These are phyloP conservation scores for Euptelea pleiosperma DNA, from an alignment of 164 flowering plant genomes.

Conservation along the genomic window DNA sequence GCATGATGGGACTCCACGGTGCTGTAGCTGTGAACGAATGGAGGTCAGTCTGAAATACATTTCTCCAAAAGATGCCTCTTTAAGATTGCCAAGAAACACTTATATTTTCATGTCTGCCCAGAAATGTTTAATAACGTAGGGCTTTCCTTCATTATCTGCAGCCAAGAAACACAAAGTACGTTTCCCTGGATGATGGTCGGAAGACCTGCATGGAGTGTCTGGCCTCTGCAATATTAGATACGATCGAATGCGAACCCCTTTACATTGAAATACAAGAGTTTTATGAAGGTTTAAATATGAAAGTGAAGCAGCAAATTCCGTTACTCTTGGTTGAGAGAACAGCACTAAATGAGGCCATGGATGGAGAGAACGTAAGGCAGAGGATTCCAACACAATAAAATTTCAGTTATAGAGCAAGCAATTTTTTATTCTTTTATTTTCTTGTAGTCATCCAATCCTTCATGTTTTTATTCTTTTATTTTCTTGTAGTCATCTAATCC, in stretches of 20 bases:
- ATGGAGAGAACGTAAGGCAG: slow-evolving; percentile 59
- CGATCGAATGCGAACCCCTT: slow-evolving; percentile 61
- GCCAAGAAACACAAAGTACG: slow-evolving; percentile 51
- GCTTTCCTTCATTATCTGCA: slow-evolving; percentile 25
- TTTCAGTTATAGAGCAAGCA: background rate
- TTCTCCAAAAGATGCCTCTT: background rate
- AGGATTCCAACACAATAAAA: too few relatives aligned
- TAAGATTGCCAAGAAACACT: background rate
- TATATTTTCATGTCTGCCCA: background rate
- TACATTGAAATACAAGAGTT: slow-evolving; percentile 56
- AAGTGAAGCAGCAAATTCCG: slow-evolving; percentile 66
- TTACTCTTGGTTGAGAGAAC: slow-evolving; percentile 71
- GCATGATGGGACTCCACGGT: slow-evolving; percentile 66
- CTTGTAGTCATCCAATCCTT: background rate
- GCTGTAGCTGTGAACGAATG: slow-evolving; percentile 88
- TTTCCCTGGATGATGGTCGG: slow-evolving; percentile 65
- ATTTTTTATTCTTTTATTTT: background rate
- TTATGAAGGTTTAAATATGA: slow-evolving; percentile 64
- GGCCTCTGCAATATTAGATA: slow-evolving; percentile 72
- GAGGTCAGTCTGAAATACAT: slow-evolving; percentile 47
- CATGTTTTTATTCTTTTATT: background rate
- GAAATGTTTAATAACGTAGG: background rate
- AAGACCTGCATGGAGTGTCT: slow-evolving; percentile 79
- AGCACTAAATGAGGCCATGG: slow-evolving; percentile 74
- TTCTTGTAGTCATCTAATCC: background rate